Evolutionary conservation across 106 monocot species (phyloP).

Genomic region (Dendrobium huoshanense): DNA sequence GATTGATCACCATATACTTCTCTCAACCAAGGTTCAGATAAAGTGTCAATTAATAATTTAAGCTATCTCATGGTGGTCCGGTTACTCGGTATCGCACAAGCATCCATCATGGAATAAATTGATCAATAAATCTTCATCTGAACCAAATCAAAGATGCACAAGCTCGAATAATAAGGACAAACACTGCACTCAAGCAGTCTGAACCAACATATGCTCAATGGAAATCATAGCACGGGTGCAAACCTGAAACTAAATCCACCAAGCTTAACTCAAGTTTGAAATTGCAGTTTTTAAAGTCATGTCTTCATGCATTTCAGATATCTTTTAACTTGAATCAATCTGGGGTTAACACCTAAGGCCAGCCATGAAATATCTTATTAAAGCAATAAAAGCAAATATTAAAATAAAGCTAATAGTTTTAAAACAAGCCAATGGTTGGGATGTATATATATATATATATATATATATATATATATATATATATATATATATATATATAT

Average conservation of each 20-base stretch:
- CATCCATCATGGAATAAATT: too few relatives aligned
- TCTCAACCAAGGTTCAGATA: too few relatives aligned
- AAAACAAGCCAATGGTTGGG: neutral
- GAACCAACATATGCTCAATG: neutral
- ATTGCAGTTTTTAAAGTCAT: neutral
- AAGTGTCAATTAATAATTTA: too few relatives aligned
- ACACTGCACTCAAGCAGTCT: neutral
- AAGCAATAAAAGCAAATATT: neutral
- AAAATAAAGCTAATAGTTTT: neutral
- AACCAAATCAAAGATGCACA: neutral
- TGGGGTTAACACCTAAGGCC: neutral
- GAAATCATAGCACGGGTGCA: neutral
- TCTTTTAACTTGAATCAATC: neutral
- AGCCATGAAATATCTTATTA: neutral
- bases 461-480: too few relatives aligned
- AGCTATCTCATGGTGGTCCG: too few relatives aligned
- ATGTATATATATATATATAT: neutral
- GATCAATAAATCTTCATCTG: neutral
- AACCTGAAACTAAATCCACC: neutral
- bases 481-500: too few relatives aligned
- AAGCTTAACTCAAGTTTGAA: neutral
- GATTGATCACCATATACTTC: too few relatives aligned
- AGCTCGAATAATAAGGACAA: neutral
- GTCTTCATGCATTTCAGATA: neutral
- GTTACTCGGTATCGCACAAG: too few relatives aligned